phyloP scores from a whole-genome alignment of 176 grass and related monocot genomes.

The Carex cristatella region DNA sequence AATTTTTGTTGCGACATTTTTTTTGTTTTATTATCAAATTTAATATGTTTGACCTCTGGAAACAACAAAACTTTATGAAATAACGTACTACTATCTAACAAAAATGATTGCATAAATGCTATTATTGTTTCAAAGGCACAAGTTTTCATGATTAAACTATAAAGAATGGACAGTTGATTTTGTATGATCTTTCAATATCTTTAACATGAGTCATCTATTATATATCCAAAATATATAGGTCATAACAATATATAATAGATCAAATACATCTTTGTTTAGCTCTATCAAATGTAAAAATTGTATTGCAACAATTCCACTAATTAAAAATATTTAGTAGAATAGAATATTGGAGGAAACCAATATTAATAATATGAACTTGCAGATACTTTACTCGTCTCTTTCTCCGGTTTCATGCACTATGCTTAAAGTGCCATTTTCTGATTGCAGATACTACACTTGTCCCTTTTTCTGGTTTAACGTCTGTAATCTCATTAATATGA shows the following conservation, averaged over 20 bases:
- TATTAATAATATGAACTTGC: background rate
- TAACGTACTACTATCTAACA: background rate
- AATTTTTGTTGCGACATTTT: too few species aligned
- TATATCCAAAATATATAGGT: background rate
- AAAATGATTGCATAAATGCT: background rate
- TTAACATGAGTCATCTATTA: background rate
- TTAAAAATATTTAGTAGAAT: background rate
- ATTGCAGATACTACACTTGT: too few species aligned
- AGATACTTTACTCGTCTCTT: too few species aligned
- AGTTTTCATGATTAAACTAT: background rate
- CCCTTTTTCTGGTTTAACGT: too few species aligned
- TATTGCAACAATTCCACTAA: background rate
- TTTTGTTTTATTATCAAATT: too few species aligned
- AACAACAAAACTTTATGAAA: background rate
- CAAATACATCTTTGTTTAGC: background rate
- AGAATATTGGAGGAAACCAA: constrained; percentile 5
- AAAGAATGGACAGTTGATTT: background rate
- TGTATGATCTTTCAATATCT: background rate
- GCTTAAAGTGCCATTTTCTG: too few species aligned
- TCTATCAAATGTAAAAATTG: background rate
- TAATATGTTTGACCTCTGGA: too few species aligned
- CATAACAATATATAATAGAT: background rate
- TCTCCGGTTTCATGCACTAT: too few species aligned
- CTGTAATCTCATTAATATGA: too few species aligned
- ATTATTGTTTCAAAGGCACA: background rate